Base-by-base conservation (phyloP, 768 basidiomycete species). In the Coprinopsis sp. region DNA sequence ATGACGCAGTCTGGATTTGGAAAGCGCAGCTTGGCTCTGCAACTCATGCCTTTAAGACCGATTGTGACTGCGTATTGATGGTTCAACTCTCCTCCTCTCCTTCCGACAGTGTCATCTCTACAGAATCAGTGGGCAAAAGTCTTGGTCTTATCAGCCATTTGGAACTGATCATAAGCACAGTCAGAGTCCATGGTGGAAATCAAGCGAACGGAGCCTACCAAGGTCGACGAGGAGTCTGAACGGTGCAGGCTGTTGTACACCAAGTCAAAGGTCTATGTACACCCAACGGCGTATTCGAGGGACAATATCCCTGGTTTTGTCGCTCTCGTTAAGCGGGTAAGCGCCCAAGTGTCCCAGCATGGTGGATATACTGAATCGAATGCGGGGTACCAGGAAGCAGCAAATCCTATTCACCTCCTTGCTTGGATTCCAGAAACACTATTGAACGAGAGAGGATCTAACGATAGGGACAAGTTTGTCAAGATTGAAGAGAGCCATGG, bases 241-340 rank as follows among this genome's bases (percentile, higher is more conserved):
- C 82, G 78, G 62, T 79, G 81, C 60, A 74, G 87, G 36, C 72
- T 97, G 38, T 63, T 97, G 12, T 96, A 91, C 57, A 86, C 83
- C 64, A 96, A 95, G 63, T 90, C 87, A 33, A 94, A 93, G 63
- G 95, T 97, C 36, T 93, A 95, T 60, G 83, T 99, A 34, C 91
- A 97, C 55, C 96, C 96, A 0, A 95, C 93, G 2, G 82, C 87
- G 3, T 94, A 92, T 62, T 75, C 87, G 2, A 77, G 87, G 58
- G 96, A 98, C 65, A 95, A 97, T 64, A 89, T 97, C 28, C 82
- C 91, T 2, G 96, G 96, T 1, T 98, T 95, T 62, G 82, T 93
- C 6, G 84, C 87, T 13, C 74, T 99, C 47, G 93, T 98, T 16
- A 91, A 92, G 70, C 78, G 86, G 58, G 91, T 91, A 54, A 44